Conservation (phyloP, 768 basidiomycete genomes). For the Rickenella mellea region DNA sequence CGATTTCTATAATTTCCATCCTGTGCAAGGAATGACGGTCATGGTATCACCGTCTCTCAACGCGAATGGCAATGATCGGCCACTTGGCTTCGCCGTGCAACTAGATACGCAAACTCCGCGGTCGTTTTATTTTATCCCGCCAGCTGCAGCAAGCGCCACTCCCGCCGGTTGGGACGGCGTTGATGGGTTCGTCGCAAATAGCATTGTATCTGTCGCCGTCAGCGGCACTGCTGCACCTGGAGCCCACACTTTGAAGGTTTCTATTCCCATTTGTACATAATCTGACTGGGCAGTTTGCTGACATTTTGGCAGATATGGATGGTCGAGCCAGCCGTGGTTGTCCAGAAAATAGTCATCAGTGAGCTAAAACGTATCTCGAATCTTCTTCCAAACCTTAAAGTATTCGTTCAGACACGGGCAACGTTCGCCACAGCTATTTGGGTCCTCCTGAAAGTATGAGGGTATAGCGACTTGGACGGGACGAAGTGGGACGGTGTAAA, state of each 20-base stretch:
- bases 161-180: constrained; percentile 37
- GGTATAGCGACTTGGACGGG: too few relatives aligned
- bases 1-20: constrained; percentile 56
- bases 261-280: constrained; percentile 1
- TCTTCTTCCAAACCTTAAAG: background rate
- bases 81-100: constrained; percentile 41
- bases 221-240: constrained; percentile 35
- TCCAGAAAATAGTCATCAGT: constrained; percentile 57
- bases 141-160: constrained; percentile 31
- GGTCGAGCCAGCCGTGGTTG: constrained; percentile 49
- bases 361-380: constrained; percentile 10
- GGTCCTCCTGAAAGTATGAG: constrained; percentile 51
- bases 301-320: constrained; percentile 31
- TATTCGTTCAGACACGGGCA: constrained; percentile 39
- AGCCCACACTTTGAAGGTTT: constrained; percentile 49
- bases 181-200: constrained; percentile 47
- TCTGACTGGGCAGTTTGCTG: background rate
- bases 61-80: constrained; percentile 36
- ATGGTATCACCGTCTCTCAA: constrained; percentile 47
- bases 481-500: too few relatives aligned
- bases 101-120: constrained; percentile 35
- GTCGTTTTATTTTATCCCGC: constrained; percentile 37
- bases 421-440: constrained; percentile 45
- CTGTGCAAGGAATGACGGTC: constrained; percentile 32
- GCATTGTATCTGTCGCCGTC: constrained; percentile 32